These are phyloP conservation scores for Knoxdaviesia proteae DNA, from an alignment of 2,329 filamentous ascomycete genomes.

Conservation along the genomic window DNA sequence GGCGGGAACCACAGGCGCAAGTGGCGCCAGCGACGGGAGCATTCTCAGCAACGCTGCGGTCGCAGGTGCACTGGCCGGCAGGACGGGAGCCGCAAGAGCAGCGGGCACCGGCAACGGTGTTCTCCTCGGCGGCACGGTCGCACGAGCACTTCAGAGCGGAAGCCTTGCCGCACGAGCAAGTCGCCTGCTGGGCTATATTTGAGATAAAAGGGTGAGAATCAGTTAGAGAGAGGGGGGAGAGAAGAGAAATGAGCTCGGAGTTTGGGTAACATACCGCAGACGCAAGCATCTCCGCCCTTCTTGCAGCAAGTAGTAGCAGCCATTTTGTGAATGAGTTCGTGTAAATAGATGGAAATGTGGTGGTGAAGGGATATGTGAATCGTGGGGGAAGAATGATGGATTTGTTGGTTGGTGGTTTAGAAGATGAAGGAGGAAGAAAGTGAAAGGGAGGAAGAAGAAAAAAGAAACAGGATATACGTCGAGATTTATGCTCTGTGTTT, in stretches of 20 bases:
- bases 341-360: no score
- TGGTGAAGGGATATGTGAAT: no score
- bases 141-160: slow-evolving; percentile 74
- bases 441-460: no score
- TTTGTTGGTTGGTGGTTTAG: no score
- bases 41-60: slow-evolving; percentile 52
- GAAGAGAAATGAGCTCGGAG: no score
- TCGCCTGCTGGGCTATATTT: slow-evolving; percentile 35
- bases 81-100: slow-evolving; percentile 73
- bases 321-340: no score
- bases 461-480: no score
- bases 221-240: no score
- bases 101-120: slow-evolving; percentile 47
- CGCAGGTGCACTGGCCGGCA: slow-evolving; percentile 64
- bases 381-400: no score
- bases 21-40: slow-evolving; percentile 32
- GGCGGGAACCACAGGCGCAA: slow-evolving; percentile 60
- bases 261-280: slow-evolving; percentile 1
- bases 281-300: slow-evolving; percentile 2
- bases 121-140: slow-evolving; percentile 56
- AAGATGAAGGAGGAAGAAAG: no score
- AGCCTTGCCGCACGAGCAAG: slow-evolving; percentile 79
- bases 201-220: no score
- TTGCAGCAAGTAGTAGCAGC: slow-evolving; percentile 2
- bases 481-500: no score